phyloP scores from a whole-genome alignment of 176 grass and related monocot species.

The Juncus inflexus region DNA sequence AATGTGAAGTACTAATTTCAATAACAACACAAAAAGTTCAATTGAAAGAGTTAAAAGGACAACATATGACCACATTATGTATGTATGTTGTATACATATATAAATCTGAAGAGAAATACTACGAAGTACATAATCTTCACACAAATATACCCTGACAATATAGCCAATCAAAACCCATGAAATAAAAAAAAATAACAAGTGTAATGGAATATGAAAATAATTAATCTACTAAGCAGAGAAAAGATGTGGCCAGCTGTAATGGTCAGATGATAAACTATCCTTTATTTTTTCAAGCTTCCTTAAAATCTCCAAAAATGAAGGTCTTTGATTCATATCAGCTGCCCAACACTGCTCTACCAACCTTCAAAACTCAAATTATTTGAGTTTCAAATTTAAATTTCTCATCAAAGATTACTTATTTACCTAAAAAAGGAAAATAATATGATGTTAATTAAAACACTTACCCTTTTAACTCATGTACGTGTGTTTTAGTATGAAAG shows the following conservation, averaged over 20 bases:
- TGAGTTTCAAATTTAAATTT: not conserved
- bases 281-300: slow-evolving; percentile 92
- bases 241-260: slow-evolving; percentile 58
- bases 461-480: slow-evolving; percentile 72
- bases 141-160: slow-evolving; percentile 12
- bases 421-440: not conserved
- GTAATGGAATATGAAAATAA: slow-evolving; percentile 9
- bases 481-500: slow-evolving; percentile 66
- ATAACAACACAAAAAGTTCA: too few species aligned
- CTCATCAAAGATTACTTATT: not conserved
- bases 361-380: slow-evolving; percentile 31
- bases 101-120: too few species aligned
- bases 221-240: slow-evolving; percentile 48
- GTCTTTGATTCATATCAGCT: slow-evolving; percentile 60
- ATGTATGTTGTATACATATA: too few species aligned
- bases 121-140: not conserved
- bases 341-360: slow-evolving; percentile 77
- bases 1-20: too few species aligned
- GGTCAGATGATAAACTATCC: slow-evolving; percentile 56
- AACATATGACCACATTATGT: too few species aligned
- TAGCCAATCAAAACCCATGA: not conserved
- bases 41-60: too few species aligned
- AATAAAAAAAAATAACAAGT: not conserved
- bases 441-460: slow-evolving; percentile 17
- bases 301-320: slow-evolving; percentile 94